Evolutionary conservation across 208 protist genomes (phyloP), one percentile per base, ranked within the genome.

Genomic region (Vickermania spadyakhi): DNA sequence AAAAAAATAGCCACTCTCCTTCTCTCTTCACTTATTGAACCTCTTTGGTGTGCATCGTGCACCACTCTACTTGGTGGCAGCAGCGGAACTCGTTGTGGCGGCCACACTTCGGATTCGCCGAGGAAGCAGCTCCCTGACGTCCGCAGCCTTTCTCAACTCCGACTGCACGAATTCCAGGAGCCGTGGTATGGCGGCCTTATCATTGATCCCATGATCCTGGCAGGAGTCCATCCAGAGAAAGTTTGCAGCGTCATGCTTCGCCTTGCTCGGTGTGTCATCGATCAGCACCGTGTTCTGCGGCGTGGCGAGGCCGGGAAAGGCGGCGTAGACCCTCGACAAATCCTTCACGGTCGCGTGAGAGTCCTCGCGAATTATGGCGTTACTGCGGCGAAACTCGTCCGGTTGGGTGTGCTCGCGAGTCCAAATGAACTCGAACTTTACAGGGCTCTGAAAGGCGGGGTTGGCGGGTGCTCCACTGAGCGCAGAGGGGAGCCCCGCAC

Each of bases 191-290:
- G 75, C 72, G 7, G 59, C 23, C 18, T 62, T 57, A 45, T 90
- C 76, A 30, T 64, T 61, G 31, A 91, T 79, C 25, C 64, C 62
- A 5, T 79, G 54, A 21, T 55, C 75, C 31, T 81, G 70, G 61
- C 81, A 94, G 3, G 73, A 75, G 42, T 91, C 84, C 5, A 94
- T 56, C 85, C 88, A 94, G 23, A 94, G 18, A 52, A 86, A 91
- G 66, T 94, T 94, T 27, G 62, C 82, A 5, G 84, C 84, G 56
- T 89, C 74, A 28, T 62, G 58, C 62, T 81, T 83, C 11, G 80
- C 82, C 61, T 94, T 94, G 65, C 84, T 92, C 1, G 88, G 82
- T 2, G 88, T 94, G 70, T 94, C 84, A 49, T 94, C 88, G 31
- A 94, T 83, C 3, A 94, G 74, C 11, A 94, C 61, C 0, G 88